Conservation (phyloP, 2,329 filamentous ascomycete genomes). For the Neofusicoccum sp. region DNA sequence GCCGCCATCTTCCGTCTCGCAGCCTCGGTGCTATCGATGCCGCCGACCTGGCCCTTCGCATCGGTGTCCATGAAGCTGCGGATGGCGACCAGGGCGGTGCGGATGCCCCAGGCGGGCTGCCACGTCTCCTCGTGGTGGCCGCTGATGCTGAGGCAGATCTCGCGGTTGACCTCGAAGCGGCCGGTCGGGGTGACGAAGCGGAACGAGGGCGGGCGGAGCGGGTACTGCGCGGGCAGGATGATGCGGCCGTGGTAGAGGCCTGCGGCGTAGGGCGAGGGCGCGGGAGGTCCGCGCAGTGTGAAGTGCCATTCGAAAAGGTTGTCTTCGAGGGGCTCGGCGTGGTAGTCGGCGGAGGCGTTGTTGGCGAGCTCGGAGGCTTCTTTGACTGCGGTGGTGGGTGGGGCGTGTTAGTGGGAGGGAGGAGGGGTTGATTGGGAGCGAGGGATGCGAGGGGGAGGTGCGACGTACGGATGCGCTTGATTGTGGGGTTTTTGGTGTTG, state of each 20-base stretch:
- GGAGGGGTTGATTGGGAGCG: conserved; percentile 9
- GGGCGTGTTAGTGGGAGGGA: conserved; percentile 23
- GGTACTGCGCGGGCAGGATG: conserved; percentile 83
- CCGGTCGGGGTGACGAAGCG: conserved; percentile 90
- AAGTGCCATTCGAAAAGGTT: conserved; percentile 99
- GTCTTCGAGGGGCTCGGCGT: conserved; percentile 77
- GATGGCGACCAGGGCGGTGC: conserved; percentile 78
- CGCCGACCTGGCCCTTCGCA: conserved; percentile 82
- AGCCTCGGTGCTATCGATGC: conserved; percentile 60
- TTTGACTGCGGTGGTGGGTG: conserved; percentile 58
- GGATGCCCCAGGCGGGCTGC: conserved; percentile 96
- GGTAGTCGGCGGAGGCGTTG: conserved; percentile 79
- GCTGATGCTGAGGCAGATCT: conserved; percentile 92
- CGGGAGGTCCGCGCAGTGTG: conserved; percentile 85
- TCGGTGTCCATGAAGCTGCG: conserved; percentile 92
- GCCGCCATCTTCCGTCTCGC: conserved; percentile 68
- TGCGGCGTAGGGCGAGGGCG: conserved; percentile 69
- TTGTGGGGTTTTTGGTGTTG: conserved; percentile 78
- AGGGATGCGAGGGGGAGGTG: conserved; percentile 15
- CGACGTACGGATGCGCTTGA: conserved; percentile 73
- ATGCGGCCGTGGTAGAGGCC: conserved; percentile 97
- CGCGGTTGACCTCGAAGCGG: conserved; percentile 91
- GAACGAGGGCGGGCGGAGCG: conserved; percentile 89
- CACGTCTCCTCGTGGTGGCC: conserved; percentile 98
- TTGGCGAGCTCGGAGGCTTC: conserved; percentile 84